Percentiles rank a stretch among this genome's conserved stretches.
These are phyloP conservation scores for Xylaria intraflava DNA, from an alignment of 495 filamentous ascomycete species.

Conservation along the genomic window DNA sequence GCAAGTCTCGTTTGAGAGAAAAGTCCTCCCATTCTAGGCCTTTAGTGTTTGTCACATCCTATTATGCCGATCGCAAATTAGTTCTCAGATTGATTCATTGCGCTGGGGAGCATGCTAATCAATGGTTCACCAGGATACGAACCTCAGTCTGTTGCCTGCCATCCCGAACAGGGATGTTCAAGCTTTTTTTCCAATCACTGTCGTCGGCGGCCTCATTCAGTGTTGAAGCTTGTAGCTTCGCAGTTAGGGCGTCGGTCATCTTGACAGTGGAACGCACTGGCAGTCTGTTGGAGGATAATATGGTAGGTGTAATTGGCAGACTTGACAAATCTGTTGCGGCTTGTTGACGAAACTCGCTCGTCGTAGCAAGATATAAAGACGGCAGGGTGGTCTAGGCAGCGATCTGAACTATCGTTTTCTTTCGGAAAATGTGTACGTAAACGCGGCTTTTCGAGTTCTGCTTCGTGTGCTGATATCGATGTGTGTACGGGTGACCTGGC, in stretches of 20 bases:
- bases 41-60: slow-evolving; percentile 98
- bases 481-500: neutral
- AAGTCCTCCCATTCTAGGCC: slow-evolving; percentile 97
- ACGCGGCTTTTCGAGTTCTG: neutral
- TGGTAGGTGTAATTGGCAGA: neutral
- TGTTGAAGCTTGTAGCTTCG: slow-evolving; percentile 64
- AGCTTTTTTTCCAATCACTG: slow-evolving; percentile 68
- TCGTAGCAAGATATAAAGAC: neutral
- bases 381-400: neutral
- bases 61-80: neutral
- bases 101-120: neutral
- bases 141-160: slow-evolving; percentile 91
- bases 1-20: slow-evolving; percentile 81
- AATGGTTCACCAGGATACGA: slow-evolving; percentile 20
- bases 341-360: neutral
- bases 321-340: neutral
- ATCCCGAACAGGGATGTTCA: slow-evolving; percentile 78
- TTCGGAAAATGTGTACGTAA: neutral
- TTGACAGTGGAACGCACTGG: neutral
- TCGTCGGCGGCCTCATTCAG: slow-evolving; percentile 56
- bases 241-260: slow-evolving; percentile 52
- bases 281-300: neutral
- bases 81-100: slow-evolving; percentile 14
- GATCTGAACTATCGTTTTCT: neutral
- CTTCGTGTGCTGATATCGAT: neutral